Base-by-base conservation (phyloP, 2,329 filamentous ascomycete genomes). In the Colletotrichum sp. region DNA sequence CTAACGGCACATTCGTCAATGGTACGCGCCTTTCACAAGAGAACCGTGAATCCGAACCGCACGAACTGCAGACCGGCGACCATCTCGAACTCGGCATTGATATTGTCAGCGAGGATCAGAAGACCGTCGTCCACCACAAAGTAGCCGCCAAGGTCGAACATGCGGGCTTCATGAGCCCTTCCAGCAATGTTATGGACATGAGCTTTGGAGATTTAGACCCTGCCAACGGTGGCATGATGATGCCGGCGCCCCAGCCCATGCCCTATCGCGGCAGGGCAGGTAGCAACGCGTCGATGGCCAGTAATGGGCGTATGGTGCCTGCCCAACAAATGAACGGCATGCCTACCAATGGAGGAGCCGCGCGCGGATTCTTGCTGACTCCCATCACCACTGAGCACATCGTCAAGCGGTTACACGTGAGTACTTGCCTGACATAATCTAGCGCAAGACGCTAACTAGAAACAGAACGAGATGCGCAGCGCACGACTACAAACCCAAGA, bases 1-100 rank as follows among this genome's bases (percentile, higher is more conserved):
- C 97, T 55, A 99, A 99, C 83, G 97, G 97, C 75, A 99, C 97
- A 1, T 99, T 99, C 85, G 96, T 99, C 80, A 99, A 99, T 81
- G 96, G 96, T 25, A 92, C 94, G 71, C 93, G 97, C 34, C 85
- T 99, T 76, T 99, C 97, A 3, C 95, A 93, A 70, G 97, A 99
- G 84, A 99, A 98, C 81, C 93, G 96, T 80, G 97, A 99, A 85
- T 99, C 96, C 0, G 97, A 99, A 77, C 96, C 97, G 0, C 95
- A 98, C 83, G 96, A 99, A 83, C 88, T 99, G 39, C 94, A 96
- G 81, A 96, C 96, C 76, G 93, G 95, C 79, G 97, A 99, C 82
- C 95, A 97, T 78, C 88, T 99, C 69, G 97, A 99, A 83, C 90
- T 99, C 44, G 97, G 97, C 72, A 99, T 99, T 81, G 97, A 99